A percentile compares a stretch with the other conserved stretches of the same genome.
These are phyloP conservation scores for Candida quercuum DNA, from an alignment of 805 yeast genomes.

Conservation along the genomic window DNA sequence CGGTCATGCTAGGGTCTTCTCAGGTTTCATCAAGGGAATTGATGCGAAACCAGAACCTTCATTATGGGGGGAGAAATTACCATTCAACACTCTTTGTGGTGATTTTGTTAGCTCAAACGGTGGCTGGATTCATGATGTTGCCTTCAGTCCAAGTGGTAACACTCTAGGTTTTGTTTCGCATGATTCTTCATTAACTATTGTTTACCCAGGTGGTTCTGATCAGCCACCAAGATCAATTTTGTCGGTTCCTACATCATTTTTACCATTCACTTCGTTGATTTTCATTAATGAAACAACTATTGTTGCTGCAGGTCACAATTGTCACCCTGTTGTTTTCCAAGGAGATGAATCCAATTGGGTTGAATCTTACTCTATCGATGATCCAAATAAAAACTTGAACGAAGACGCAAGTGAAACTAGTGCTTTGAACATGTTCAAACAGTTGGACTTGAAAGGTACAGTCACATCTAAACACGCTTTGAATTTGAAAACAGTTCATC, in stretches of 20 bases:
- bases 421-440: conserved; percentile 90
- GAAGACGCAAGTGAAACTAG: conserved; percentile 53
- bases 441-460: conserved; percentile 91
- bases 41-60: conserved; percentile 78
- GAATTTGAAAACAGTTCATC: conserved; percentile 74
- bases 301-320: conserved; percentile 87
- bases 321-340: conserved; percentile 81
- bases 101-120: conserved; percentile 67
- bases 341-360: conserved; percentile 64
- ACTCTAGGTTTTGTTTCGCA: conserved; percentile 79
- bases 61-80: conserved; percentile 92
- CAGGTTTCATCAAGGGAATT: conserved; percentile 83
- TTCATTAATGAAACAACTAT: conserved; percentile 65
- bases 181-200: conserved; percentile 77
- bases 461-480: conserved; percentile 39
- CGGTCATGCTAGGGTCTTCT: conserved; percentile 85
- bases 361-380: conserved; percentile 42
- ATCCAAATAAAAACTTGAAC: conserved; percentile 48
- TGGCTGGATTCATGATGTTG: conserved; percentile 89
- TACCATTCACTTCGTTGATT: conserved; percentile 76
- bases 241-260: conserved; percentile 56
- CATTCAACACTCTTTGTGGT: conserved; percentile 88
- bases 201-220: conserved; percentile 68
- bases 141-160: conserved; percentile 77
- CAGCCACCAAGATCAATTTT: conserved; percentile 57